Conservation (phyloP, 2,329 filamentous ascomycete species). For the Fusarium mangiferae region DNA sequence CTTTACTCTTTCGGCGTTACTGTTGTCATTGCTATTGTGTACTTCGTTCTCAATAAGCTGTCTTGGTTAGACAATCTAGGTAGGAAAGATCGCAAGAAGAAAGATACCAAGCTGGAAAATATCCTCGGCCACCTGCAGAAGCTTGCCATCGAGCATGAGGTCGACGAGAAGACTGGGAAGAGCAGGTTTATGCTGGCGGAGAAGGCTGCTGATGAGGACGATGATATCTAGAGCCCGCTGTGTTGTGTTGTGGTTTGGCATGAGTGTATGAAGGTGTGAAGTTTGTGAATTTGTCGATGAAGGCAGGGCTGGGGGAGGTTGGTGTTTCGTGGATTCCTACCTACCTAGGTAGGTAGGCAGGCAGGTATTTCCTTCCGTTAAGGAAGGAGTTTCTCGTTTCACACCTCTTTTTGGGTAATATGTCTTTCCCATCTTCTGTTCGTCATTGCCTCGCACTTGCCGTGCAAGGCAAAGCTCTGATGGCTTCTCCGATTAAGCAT, state of each 20-base stretch:
- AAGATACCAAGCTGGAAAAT: slow-evolving; percentile 28
- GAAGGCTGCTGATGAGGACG: slow-evolving; percentile 21
- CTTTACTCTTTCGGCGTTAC: slow-evolving; percentile 27
- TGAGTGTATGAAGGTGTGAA: not conserved
- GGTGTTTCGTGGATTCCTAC: not conserved
- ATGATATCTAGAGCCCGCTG: slow-evolving; percentile 5
- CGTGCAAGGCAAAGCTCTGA: not conserved
- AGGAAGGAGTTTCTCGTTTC: not conserved
- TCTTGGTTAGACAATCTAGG: slow-evolving; percentile 25
- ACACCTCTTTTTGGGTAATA: no score
- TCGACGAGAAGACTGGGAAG: slow-evolving; percentile 31
- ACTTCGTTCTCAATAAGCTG: slow-evolving; percentile 28
- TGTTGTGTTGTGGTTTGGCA: fast-evolving
- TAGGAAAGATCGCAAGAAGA: slow-evolving; percentile 20
- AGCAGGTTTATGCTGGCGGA: slow-evolving; percentile 12
- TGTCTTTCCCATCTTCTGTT: not conserved
- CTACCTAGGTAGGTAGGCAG: not conserved
- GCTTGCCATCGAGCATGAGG: slow-evolving; percentile 25
- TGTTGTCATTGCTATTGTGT: slow-evolving; percentile 23
- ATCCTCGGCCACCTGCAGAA: slow-evolving; percentile 24
- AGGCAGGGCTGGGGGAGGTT: fast-evolving
- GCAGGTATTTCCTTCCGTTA: not conserved
- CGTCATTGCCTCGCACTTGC: not conserved
- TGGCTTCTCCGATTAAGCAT: not conserved
- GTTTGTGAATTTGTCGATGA: not conserved